Conservation (phyloP, 495 filamentous ascomycete species). For the Pseudoneurospora amorphoporcata region DNA sequence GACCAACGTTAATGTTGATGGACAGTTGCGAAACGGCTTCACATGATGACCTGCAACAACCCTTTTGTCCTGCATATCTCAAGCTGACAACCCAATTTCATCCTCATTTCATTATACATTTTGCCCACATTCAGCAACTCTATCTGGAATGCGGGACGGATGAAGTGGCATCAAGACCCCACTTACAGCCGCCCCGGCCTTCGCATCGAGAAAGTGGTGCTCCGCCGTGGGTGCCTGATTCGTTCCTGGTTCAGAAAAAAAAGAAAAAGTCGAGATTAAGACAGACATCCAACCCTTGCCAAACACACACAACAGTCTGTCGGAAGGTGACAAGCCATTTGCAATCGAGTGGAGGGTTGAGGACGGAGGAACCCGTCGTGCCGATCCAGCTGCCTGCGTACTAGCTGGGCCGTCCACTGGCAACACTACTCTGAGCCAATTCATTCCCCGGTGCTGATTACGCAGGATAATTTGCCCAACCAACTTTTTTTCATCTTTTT, state of each 20-base stretch:
- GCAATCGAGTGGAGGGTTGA: not conserved
- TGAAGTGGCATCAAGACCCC: constrained; percentile 11
- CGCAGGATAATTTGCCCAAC: not conserved
- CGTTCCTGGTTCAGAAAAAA: too few relatives aligned
- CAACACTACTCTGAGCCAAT: not conserved
- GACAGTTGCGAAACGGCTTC: not conserved
- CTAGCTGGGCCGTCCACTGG: not conserved
- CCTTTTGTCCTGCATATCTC: too few relatives aligned
- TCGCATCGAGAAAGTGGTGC: not conserved
- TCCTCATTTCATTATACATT: not conserved
- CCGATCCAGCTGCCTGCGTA: not conserved
- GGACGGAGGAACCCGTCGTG: not conserved
- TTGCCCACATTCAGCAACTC: not conserved
- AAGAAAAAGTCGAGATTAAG: not conserved
- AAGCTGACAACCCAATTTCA: too few relatives aligned
- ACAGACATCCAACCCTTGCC: not conserved
- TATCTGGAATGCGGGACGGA: not conserved
- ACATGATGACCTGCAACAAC: too few relatives aligned
- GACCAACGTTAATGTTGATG: not conserved
- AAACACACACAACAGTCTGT: not conserved
- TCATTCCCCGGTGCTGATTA: not conserved
- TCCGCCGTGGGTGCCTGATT: not conserved
- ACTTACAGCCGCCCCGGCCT: constrained; percentile 5
- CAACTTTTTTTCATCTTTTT: not conserved
- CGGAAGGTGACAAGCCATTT: not conserved